These are phyloP conservation scores for Alternaria angustiovoidea DNA, from an alignment of 2,329 filamentous ascomycete genomes.

Conservation along the genomic window DNA sequence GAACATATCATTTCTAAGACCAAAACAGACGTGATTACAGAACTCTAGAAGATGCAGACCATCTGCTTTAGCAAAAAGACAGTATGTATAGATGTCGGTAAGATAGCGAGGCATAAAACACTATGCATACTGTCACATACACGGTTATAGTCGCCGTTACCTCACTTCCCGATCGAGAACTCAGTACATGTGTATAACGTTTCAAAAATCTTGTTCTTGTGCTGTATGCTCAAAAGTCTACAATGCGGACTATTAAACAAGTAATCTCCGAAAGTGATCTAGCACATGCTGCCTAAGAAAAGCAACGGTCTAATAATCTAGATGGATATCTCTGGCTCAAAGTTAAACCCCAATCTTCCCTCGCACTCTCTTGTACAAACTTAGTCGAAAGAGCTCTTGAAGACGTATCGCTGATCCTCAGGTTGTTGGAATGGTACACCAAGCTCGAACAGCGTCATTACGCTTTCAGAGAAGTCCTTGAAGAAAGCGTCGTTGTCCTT, in stretches of 20 bases:
- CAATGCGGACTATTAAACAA: neutral
- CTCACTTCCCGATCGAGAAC: neutral
- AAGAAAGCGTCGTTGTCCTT: constrained; percentile 93
- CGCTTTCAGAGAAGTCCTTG: constrained; percentile 83
- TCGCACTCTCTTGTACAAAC: neutral
- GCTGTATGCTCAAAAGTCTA: neutral
- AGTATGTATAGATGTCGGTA: too few relatives aligned
- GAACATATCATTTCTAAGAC: too few relatives aligned
- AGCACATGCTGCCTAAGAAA: constrained; percentile 5
- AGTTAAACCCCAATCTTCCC: constrained; percentile 19
- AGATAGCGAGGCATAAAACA: neutral
- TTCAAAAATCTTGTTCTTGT: neutral
- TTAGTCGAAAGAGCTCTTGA: constrained; percentile 57
- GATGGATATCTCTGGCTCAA: constrained; percentile 40
- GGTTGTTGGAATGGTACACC: constrained; percentile 81
- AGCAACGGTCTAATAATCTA: constrained; percentile 35
- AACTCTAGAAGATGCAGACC: too few relatives aligned
- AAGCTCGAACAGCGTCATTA: constrained; percentile 88
- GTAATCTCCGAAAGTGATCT: neutral
- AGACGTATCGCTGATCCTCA: constrained; percentile 55
- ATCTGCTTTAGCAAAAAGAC: too few relatives aligned
- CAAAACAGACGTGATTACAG: too few relatives aligned
- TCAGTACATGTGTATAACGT: neutral
- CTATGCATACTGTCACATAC: neutral
- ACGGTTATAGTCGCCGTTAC: too few relatives aligned